Base-by-base conservation (phyloP, 2,329 filamentous ascomycete species). In the Botrytis byssoidea region DNA sequence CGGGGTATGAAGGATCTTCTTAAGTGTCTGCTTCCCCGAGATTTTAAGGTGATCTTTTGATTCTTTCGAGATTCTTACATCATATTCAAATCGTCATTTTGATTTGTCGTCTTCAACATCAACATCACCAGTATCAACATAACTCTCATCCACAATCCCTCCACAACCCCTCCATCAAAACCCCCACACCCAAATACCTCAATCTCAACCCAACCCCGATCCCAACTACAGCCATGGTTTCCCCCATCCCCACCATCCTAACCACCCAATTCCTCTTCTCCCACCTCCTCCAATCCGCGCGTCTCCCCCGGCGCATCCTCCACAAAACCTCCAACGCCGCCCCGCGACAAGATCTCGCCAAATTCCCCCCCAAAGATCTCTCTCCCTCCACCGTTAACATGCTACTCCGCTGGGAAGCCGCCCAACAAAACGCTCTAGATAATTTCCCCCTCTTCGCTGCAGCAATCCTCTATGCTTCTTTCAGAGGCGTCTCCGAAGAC, bases 181-280 rank as follows among this genome's bases (percentile, higher is more conserved):
- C 3, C n/a, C 29, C 42, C 42, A 18, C 6, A 90, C 75, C 91
- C 91, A 42, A 42, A 16, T 5, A 42, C 14, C 40, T 42, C 76
- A 89, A 42, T 14, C 40, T 42, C 40, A 4, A 92, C 79, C 84
- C 76, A 89, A 91, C 82, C 89, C 92, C 81, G 88, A 90, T 75
- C 91, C 91, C 79, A 97, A 95, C 86, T 22, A 1, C 59, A 85
- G 90, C 81, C 90, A 88, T 61, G 65, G 73, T 64, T 67, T 73
- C 70, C 57, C 77, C 29, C 59, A 74, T 60, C 59, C 57, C 57
- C 51, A 51, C 69, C 55, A 63, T 75, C 46, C 29, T 57, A 29
- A 69, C 20, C 68, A 68, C 22, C 25, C 57, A 65, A 46, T 59
- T 70, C 59, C 63, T 70, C 44, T 20, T 59, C 29, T 35, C 65